A percentile compares a stretch with the other conserved stretches of the same genome.
Conservation (phyloP, 2,329 filamentous ascomycete genomes). For the Leptosphaerulina australis region DNA sequence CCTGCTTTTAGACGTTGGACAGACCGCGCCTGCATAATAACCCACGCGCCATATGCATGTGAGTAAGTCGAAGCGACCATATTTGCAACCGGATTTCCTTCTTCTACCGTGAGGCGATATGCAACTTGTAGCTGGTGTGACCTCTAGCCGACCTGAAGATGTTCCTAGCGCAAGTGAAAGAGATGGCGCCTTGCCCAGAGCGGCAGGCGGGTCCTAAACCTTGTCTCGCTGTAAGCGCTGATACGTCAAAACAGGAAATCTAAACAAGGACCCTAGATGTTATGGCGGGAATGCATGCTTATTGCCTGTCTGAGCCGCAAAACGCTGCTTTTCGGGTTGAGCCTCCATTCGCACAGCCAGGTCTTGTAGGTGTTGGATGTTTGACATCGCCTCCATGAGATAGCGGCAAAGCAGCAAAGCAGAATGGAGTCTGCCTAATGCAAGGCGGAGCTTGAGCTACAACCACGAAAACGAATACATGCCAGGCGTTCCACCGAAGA, state of each 20-base stretch:
- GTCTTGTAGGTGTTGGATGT: constrained; percentile 23
- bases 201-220: constrained; percentile 32
- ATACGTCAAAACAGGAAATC: constrained; percentile 35
- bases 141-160: constrained; percentile 27
- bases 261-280: constrained; percentile 27
- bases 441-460: constrained; percentile 1
- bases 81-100: constrained; percentile 22
- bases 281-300: constrained; percentile 27
- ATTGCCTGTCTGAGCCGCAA: constrained; percentile 40
- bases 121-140: constrained; percentile 12
- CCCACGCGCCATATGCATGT: constrained; percentile 41
- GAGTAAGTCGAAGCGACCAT: constrained; percentile 30
- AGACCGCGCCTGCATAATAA: constrained; percentile 34
- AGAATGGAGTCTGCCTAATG: constrained; percentile 30
- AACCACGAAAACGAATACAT: neutral
- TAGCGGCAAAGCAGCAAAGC: constrained; percentile 8
- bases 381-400: constrained; percentile 28
- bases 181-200: constrained; percentile 34
- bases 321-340: constrained; percentile 34
- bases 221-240: constrained; percentile 37
- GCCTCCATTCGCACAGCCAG: constrained; percentile 36
- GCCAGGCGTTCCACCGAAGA: constrained; percentile 1
- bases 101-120: constrained; percentile 25
- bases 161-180: constrained; percentile 36
- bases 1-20: constrained; percentile 36